Percentiles rank a stretch among this genome's conserved stretches.
phyloP scores from a whole-genome alignment of 768 basidiomycete genomes.

The Lyophyllum decastes region DNA sequence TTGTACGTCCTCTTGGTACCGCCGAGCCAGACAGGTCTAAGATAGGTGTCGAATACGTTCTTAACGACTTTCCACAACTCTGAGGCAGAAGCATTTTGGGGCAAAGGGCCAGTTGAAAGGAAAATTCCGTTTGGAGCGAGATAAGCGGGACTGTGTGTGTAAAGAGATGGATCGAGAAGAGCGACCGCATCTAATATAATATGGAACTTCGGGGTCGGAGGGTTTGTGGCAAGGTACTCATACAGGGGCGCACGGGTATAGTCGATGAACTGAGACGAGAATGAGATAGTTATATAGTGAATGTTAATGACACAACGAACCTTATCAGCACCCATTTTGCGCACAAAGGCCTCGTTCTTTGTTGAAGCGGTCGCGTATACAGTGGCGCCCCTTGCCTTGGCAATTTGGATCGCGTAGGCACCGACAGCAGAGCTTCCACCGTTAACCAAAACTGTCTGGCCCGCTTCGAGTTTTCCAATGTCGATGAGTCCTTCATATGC shows the following conservation, averaged over 20 bases:
- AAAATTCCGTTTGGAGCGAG: constrained; percentile 55
- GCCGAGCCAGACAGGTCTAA: constrained; percentile 53
- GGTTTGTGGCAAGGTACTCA: constrained; percentile 42
- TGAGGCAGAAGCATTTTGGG: constrained; percentile 27
- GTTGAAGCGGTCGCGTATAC: constrained; percentile 63
- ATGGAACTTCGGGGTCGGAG: constrained; percentile 53
- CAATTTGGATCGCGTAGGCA: constrained; percentile 69
- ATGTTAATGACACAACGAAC: constrained; percentile 31
- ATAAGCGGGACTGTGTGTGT: constrained; percentile 50
- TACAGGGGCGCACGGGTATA: constrained; percentile 56
- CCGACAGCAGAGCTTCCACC: constrained; percentile 74
- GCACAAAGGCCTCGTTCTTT: constrained; percentile 61
- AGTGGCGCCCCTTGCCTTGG: constrained; percentile 61
- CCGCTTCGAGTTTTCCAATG: constrained; percentile 50
- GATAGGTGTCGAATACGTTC: constrained; percentile 30
- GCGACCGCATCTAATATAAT: constrained; percentile 64
- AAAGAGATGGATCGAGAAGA: constrained; percentile 48
- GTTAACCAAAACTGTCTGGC: constrained; percentile 66
- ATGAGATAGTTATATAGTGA: background rate
- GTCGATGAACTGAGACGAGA: constrained; percentile 50
- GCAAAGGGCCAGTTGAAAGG: constrained; percentile 52
- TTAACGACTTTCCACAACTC: constrained; percentile 33
- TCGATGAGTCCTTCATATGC: constrained; percentile 57
- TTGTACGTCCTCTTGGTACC: constrained; percentile 47
- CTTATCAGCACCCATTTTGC: constrained; percentile 64